phyloP scores from a whole-genome alignment of 441 rosid genomes.

The Brassica hybrid region DNA sequence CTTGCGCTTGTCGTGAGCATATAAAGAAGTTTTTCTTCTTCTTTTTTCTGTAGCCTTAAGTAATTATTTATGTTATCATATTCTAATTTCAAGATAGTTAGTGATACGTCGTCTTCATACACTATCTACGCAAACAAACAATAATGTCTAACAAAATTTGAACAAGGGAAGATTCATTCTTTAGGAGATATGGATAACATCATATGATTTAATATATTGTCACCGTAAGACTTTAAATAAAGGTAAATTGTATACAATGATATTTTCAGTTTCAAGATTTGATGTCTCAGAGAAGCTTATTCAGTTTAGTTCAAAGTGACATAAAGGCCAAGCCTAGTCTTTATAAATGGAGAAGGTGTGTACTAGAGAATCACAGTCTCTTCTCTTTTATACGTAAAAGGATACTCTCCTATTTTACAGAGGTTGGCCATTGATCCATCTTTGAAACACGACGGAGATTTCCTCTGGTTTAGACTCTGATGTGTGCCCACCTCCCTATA shows the following conservation, averaged over 20 bases:
- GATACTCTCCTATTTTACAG: not conserved
- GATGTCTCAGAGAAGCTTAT: too few species aligned
- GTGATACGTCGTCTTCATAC: not conserved
- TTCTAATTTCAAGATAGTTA: not conserved
- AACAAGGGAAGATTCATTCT: not conserved
- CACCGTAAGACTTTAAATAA: too few species aligned
- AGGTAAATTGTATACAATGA: too few species aligned
- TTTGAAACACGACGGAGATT: constrained; percentile 15
- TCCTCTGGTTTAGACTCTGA: constrained; percentile 25
- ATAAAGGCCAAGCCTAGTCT: not conserved
- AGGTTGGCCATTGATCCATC: constrained; percentile 25
- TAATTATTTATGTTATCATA: not conserved
- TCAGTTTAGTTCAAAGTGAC: too few species aligned
- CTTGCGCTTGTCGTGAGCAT: not conserved
- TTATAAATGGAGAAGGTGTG: not conserved
- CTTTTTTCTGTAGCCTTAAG: not conserved
- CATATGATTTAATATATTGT: not conserved
- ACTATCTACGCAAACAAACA: not conserved
- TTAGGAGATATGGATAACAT: not conserved
- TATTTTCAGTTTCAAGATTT: too few species aligned
- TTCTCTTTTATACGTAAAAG: not conserved
- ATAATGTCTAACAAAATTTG: not conserved
- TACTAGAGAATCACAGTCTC: not conserved
- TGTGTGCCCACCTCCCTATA: constrained; percentile 20
- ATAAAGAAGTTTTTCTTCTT: not conserved